These are phyloP conservation scores for Ramichloridium luteum DNA, from an alignment of 2,329 filamentous ascomycete species.

Conservation along the genomic window DNA sequence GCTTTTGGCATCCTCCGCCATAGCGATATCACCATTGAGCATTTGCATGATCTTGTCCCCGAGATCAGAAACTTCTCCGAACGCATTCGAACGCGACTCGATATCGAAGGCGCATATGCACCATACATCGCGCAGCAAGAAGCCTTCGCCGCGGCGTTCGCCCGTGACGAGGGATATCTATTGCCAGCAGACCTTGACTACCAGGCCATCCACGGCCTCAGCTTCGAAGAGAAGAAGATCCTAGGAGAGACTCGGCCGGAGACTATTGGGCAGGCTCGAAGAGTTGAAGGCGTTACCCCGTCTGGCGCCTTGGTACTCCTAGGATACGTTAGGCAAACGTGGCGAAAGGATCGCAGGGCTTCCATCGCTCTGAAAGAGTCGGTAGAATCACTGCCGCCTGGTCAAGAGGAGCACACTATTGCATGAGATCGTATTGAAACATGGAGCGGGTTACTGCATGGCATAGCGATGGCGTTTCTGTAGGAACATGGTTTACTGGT, in stretches of 20 bases:
- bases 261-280: slow-evolving; percentile 74
- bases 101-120: slow-evolving; percentile 73
- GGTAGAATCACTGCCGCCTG: slow-evolving; percentile 13
- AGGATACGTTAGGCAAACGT: slow-evolving; percentile 43
- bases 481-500: too few species aligned
- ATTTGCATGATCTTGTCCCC: slow-evolving; percentile 47
- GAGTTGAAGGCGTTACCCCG: slow-evolving; percentile 65
- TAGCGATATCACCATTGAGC: slow-evolving; percentile 44
- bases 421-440: slow-evolving; percentile 9
- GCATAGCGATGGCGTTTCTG: slow-evolving; percentile 1
- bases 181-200: slow-evolving; percentile 72
- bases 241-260: slow-evolving; percentile 63
- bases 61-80: slow-evolving; percentile 42
- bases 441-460: neutral
- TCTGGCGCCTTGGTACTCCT: slow-evolving; percentile 45
- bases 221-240: slow-evolving; percentile 62
- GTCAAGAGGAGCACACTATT: slow-evolving; percentile 15
- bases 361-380: slow-evolving; percentile 20
- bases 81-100: slow-evolving; percentile 55
- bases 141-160: slow-evolving; percentile 52
- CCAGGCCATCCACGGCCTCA: slow-evolving; percentile 57
- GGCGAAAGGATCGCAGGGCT: slow-evolving; percentile 22
- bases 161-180: slow-evolving; percentile 61
- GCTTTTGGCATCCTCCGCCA: slow-evolving; percentile 72
- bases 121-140: slow-evolving; percentile 71